Percentiles rank a stretch among this genome's conserved stretches.
phyloP scores from a whole-genome alignment of 2,329 filamentous ascomycete genomes.

The Penicillium sp. region DNA sequence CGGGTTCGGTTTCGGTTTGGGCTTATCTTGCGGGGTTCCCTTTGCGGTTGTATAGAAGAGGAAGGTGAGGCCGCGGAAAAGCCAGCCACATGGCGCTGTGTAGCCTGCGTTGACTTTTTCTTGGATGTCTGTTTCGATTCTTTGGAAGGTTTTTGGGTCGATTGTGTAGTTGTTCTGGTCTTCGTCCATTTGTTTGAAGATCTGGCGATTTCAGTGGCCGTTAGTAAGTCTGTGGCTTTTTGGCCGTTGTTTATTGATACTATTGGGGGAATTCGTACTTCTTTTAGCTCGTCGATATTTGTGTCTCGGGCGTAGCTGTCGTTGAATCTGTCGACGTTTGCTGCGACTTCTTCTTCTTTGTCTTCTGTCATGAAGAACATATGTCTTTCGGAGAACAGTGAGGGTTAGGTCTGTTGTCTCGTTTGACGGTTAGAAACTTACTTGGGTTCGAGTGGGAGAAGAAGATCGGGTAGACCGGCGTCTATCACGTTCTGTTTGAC shows the following conservation, averaged over 20 bases:
- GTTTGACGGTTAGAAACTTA: constrained; percentile 32
- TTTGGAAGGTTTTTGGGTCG: constrained; percentile 48
- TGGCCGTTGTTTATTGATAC: neutral
- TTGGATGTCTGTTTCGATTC: constrained; percentile 56
- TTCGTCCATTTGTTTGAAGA: constrained; percentile 44
- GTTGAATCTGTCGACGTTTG: constrained; percentile 69
- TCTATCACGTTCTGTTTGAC: constrained; percentile 58
- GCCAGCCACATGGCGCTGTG: constrained; percentile 41
- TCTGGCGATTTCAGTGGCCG: constrained; percentile 16
- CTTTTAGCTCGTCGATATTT: constrained; percentile 58
- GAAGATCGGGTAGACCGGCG: constrained; percentile 50
- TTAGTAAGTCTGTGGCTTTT: neutral
- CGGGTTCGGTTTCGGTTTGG: no score
- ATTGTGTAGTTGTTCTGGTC: constrained; percentile 40
- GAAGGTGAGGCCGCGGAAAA: constrained; percentile 48
- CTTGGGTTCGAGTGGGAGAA: constrained; percentile 62
- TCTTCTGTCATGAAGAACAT: constrained; percentile 65
- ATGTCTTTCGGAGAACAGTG: constrained; percentile 54
- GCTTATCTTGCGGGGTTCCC: no score
- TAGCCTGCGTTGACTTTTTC: constrained; percentile 38
- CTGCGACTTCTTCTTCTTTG: constrained; percentile 52
- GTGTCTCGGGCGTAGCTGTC: constrained; percentile 79
- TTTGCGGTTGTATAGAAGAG: constrained; percentile 37
- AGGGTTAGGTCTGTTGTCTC: constrained; percentile 5
- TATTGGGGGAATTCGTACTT: constrained; percentile 26